Percentiles rank a stretch among this genome's conserved stretches.
Evolutionary conservation across 2,329 filamentous ascomycete species (phyloP).

Genomic region (Penicillium nordicum): DNA sequence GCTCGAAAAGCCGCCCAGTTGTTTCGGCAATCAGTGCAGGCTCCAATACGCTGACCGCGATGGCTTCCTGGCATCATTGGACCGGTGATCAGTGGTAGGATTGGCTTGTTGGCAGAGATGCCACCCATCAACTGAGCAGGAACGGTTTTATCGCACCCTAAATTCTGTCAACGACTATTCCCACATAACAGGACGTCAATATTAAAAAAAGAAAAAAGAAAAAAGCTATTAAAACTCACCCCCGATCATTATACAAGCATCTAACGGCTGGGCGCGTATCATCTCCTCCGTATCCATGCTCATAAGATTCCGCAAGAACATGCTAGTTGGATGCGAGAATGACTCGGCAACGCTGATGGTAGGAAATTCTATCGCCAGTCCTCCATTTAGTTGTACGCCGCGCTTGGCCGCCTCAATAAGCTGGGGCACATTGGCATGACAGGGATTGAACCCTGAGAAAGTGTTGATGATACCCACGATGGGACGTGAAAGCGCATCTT

Average conservation of each 20-base stretch:
- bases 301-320: slow-evolving; percentile 73
- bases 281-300: slow-evolving; percentile 79
- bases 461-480: slow-evolving; percentile 75
- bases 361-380: slow-evolving; percentile 68
- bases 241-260: slow-evolving; percentile 65
- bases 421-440: slow-evolving; percentile 68
- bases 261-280: slow-evolving; percentile 67
- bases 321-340: slow-evolving; percentile 68
- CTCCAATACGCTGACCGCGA: slow-evolving; percentile 62
- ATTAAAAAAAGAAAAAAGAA: too few species aligned
- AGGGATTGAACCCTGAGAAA: slow-evolving; percentile 69
- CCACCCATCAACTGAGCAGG: slow-evolving; percentile 73
- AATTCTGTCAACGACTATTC: background rate
- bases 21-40: slow-evolving; percentile 71
- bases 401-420: slow-evolving; percentile 68
- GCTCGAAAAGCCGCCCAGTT: slow-evolving; percentile 70
- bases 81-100: slow-evolving; percentile 65
- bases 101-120: slow-evolving; percentile 69
- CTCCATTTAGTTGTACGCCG: slow-evolving; percentile 64
- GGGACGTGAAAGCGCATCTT: slow-evolving; percentile 66
- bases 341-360: slow-evolving; percentile 70
- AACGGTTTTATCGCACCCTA: slow-evolving; percentile 71
- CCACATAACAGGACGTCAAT: background rate
- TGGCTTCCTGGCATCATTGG: slow-evolving; percentile 73
- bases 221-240: slow-evolving; percentile 41